These are phyloP conservation scores for Filobasidium wieringae DNA, from an alignment of 768 basidiomycete genomes.

Conservation along the genomic window DNA sequence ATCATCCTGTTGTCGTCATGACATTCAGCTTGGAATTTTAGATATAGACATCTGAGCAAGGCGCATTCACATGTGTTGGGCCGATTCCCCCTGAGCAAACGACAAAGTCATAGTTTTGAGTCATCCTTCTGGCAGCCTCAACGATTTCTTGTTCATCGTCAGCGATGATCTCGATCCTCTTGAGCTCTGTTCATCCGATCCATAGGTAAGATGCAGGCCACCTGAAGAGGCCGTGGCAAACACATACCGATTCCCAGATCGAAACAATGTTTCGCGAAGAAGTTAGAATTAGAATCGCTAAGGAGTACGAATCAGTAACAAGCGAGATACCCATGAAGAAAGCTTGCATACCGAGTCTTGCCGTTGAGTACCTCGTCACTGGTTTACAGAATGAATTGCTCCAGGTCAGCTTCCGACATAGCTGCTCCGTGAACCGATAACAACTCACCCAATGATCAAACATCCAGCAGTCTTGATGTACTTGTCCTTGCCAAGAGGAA, in stretches of 20 bases:
- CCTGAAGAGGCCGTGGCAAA: neutral
- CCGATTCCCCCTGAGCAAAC: constrained; percentile 85
- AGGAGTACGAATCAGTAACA: constrained; percentile 12
- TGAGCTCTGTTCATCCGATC: constrained; percentile 43
- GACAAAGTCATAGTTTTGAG: constrained; percentile 72
- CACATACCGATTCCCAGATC: constrained; percentile 50
- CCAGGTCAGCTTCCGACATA: neutral
- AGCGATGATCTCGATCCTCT: constrained; percentile 78
- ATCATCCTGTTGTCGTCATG: constrained; percentile 40
- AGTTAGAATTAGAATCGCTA: constrained; percentile 63
- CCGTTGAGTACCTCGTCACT: constrained; percentile 90
- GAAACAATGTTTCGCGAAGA: constrained; percentile 78
- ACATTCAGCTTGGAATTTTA: neutral
- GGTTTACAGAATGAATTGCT: neutral
- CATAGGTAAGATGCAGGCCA: neutral
- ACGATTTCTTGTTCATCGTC: constrained; percentile 83
- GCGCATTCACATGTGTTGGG: constrained; percentile 24
- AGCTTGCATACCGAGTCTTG: constrained; percentile 44
- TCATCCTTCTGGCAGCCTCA: constrained; percentile 74
- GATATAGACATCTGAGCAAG: neutral
- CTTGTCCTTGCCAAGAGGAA: constrained; percentile 54
- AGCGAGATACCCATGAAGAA: neutral
- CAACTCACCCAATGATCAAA: constrained; percentile 38
- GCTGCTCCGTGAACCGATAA: neutral
- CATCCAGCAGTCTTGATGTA: constrained; percentile 47